Base-by-base conservation (phyloP, 495 filamentous ascomycete genomes). In the Penicillium arizonense region DNA sequence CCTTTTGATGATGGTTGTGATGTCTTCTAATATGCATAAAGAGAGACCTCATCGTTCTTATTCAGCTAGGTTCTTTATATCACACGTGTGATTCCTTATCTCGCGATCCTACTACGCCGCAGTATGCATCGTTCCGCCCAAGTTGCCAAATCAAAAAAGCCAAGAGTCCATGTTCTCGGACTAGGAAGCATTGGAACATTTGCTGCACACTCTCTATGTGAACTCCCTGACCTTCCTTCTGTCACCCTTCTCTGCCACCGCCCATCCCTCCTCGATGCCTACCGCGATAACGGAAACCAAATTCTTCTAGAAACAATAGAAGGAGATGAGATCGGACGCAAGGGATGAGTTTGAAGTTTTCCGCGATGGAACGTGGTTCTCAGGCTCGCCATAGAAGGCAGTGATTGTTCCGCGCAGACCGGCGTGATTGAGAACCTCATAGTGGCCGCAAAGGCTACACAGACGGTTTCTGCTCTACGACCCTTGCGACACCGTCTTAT, bases 391-490 rank as follows among this genome's bases (percentile, higher is more conserved):
- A 30, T 32, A 62, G 20, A 64, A 62, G 11, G 69, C 74, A 24
- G 10, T 24, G 13, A 10, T 2, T 7, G 9, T 24, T 23, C 39
- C 5, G 14, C 20, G 24, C 20, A 42, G n/a, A 26, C 20, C 9
- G 6, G 39, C 21, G 11, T 23, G 21, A 86, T 91, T 49, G 61
- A 80, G 30, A 83, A 88, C 56, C 78, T 96, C 21, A 81, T 96
- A 38, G 69, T 94, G 30, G 83, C 83, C 3, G 75, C 78, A 0
- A 78, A 87, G 49, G 69, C 79, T 0, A 65, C 76, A 3, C 62
- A 78, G 21, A 83, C 79, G 0, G 50, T 84, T 3, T 48, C 71
- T 3, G 81, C 82, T 0, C 61, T 94, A 5, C 47, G 57, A n/a
- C 45, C 61, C 0, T 71, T 93, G 21, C 57, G 57, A 11, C 70